Evolutionary conservation across 225 moss, liverwort and hornwort genomes (phyloP).

Genomic region (Anthoceros angustus): DNA sequence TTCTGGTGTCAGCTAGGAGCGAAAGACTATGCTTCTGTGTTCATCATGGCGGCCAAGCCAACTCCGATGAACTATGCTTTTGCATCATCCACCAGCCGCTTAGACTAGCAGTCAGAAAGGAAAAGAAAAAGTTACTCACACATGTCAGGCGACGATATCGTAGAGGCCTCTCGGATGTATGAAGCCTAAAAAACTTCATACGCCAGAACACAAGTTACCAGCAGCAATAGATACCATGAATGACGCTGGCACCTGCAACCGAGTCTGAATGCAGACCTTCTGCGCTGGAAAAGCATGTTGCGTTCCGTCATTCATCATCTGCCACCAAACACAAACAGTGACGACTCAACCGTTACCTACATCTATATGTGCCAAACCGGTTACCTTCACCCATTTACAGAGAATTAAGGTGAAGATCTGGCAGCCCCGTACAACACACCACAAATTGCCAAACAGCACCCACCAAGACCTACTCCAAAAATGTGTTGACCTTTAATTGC

Average conservation of each 20-base stretch:
- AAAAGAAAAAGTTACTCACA: neutral
- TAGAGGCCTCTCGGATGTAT: too few relatives aligned
- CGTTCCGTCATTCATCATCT: neutral
- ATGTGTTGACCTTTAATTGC: too few relatives aligned
- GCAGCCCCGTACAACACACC: neutral
- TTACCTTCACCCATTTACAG: neutral
- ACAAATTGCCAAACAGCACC: too few relatives aligned
- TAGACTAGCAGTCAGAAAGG: neutral
- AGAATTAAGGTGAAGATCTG: neutral
- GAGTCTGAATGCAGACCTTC: too few relatives aligned
- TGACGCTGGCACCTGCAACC: too few relatives aligned
- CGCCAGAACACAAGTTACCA: too few relatives aligned
- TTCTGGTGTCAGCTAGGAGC: slow-evolving; percentile 3
- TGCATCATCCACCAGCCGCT: neutral
- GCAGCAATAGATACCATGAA: too few relatives aligned
- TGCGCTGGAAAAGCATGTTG: neutral
- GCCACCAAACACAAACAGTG: neutral
- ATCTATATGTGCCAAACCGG: neutral
- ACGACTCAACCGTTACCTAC: neutral
- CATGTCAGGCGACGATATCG: too few relatives aligned
- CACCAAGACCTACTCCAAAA: too few relatives aligned
- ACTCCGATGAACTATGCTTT: slow-evolving; percentile 2
- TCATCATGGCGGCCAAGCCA: neutral
- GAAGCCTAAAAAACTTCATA: too few relatives aligned
- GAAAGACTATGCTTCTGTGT: neutral